phyloP scores from a whole-genome alignment of 805 yeast species.

The Candida khao-thaluensis region DNA sequence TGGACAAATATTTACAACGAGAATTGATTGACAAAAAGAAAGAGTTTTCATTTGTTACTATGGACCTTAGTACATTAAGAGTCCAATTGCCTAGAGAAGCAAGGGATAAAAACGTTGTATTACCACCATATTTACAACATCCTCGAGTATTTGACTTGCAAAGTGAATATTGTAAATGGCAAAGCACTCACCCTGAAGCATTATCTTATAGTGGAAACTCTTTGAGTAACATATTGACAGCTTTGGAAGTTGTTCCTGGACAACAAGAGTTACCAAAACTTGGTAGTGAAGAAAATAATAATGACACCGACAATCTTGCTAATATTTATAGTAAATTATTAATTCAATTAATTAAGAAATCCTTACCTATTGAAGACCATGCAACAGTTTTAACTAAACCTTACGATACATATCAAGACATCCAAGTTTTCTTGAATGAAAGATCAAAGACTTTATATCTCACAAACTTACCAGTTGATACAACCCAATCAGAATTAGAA shows the following conservation, averaged over 20 bases:
- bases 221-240: constrained; percentile 44
- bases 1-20: constrained; percentile 52
- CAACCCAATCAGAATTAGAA: constrained; percentile 88
- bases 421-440: constrained; percentile 64
- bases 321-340: constrained; percentile 45
- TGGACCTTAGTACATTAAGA: constrained; percentile 67
- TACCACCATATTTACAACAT: constrained; percentile 74
- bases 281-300: not conserved
- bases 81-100: constrained; percentile 82
- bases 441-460: constrained; percentile 75
- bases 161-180: constrained; percentile 74
- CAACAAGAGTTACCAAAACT: constrained; percentile 1
- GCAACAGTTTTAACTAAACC: constrained; percentile 65
- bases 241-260: constrained; percentile 40
- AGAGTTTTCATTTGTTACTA: constrained; percentile 65
- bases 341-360: constrained; percentile 46
- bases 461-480: constrained; percentile 78
- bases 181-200: constrained; percentile 54
- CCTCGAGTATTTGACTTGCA: constrained; percentile 75
- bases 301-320: constrained; percentile 19
- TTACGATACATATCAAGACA: constrained; percentile 73
- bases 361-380: constrained; percentile 51
- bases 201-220: constrained; percentile 34
- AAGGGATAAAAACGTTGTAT: constrained; percentile 64
- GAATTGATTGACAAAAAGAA: constrained; percentile 38